Conservation (phyloP, 2,329 filamentous ascomycete species). For the Calonectria pteridis region DNA sequence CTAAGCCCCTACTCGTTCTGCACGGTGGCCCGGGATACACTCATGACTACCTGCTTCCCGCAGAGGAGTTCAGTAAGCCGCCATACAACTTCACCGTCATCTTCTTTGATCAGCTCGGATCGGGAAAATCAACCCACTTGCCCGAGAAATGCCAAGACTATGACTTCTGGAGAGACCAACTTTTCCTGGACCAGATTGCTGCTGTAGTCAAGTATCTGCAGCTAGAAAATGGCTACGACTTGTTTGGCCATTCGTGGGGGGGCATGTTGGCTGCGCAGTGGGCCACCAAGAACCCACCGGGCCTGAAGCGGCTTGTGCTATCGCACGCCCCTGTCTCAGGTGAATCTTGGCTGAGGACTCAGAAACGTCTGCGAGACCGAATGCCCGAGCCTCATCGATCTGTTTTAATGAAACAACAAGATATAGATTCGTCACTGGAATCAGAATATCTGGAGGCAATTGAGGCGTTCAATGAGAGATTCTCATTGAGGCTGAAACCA, state of each 20-base stretch:
- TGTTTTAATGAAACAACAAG: neutral
- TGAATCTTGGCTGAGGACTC: neutral
- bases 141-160: neutral
- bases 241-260: neutral
- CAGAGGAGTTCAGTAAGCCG: neutral
- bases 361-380: neutral
- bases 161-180: neutral
- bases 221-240: neutral
- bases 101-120: neutral
- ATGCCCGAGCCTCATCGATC: neutral
- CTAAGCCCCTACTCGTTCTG: neutral
- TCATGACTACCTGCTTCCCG: neutral
- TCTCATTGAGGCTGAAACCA: neutral
- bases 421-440: neutral
- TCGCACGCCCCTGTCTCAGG: neutral
- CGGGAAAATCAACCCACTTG: neutral
- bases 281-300: neutral
- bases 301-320: neutral
- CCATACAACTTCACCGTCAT: neutral
- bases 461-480: neutral
- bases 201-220: neutral
- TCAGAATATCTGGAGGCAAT: neutral
- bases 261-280: neutral
- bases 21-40: neutral
- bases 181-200: neutral